Percentiles rank a stretch among this genome's conserved stretches.
phyloP scores from a whole-genome alignment of 2,329 filamentous ascomycete species.

The Pseudogymnoascus pannorum region DNA sequence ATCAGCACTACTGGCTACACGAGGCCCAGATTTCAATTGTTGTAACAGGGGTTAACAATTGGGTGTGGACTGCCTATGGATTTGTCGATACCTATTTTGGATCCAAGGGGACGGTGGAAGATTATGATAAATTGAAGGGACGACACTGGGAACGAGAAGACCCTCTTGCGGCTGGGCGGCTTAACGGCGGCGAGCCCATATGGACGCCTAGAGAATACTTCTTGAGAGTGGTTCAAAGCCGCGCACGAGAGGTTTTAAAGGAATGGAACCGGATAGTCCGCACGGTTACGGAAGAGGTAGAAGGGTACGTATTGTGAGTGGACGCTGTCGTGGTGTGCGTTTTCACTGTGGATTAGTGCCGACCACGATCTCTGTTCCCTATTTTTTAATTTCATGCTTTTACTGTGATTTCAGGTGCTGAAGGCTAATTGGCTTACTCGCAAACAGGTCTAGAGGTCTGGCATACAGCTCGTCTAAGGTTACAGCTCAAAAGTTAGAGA shows the following conservation, averaged over 20 bases:
- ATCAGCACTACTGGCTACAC: slow-evolving; percentile 6
- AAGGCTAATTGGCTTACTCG: too few relatives aligned
- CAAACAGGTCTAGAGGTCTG: too few relatives aligned
- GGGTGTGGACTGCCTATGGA: slow-evolving; percentile 11
- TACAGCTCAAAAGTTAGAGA: too few relatives aligned
- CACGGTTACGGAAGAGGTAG: slow-evolving; percentile 4
- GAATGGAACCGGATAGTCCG: slow-evolving; percentile 12
- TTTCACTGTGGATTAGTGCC: too few relatives aligned
- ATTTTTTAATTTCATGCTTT: too few relatives aligned
- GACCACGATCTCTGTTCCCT: too few relatives aligned
- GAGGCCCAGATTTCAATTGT: slow-evolving; percentile 12
- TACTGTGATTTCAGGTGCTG: too few relatives aligned
- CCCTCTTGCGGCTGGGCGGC: slow-evolving; percentile 11
- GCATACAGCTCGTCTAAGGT: too few relatives aligned
- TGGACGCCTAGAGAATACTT: slow-evolving; percentile 15
- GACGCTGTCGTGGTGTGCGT: too few relatives aligned
- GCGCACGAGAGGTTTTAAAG: slow-evolving; percentile 9
- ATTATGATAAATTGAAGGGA: slow-evolving; percentile 9
- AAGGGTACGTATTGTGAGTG: slow-evolving; percentile 10
- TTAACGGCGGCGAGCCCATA: slow-evolving; percentile 9
- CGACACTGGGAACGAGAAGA: background rate
- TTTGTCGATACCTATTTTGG: slow-evolving; percentile 13
- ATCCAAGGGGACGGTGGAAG: slow-evolving; percentile 9
- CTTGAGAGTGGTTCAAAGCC: slow-evolving; percentile 13
- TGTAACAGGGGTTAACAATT: slow-evolving; percentile 13